Evolutionary conservation across 768 basidiomycete genomes (phyloP), one percentile per base, ranked within the genome.

Genomic region (Lactifluus hygrophoroides): DNA sequence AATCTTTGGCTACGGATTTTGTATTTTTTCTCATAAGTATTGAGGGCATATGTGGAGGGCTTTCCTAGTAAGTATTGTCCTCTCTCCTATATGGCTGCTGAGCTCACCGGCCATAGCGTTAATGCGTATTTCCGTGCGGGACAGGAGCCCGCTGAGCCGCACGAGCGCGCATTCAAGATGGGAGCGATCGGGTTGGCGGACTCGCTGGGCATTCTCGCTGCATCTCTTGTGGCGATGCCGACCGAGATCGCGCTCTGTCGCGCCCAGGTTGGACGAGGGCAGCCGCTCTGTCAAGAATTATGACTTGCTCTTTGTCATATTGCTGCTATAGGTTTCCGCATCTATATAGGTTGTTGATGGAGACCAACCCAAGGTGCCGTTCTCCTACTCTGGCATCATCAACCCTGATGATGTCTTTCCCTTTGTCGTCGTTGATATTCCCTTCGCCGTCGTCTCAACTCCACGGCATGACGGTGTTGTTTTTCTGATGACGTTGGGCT

Each of bases 1-100:
- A 75, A 6, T 64, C 71, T 8, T 69, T 65, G 5, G 63, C 74
- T 35, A 82, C 92, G 61, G 66, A 76, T 16, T 66, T 84, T 21
- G 86, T 91, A 3, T 90, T 93, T 67, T 37, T 81, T 11, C 78
- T 96, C 46, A 85, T 99, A 65, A 83, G 87, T 62, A 60, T 91
- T 8, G 95, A 99, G 69, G 95, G 95, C 3, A 76, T 96, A 44
- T 95, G 92, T 63, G 95, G 95, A 30, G 95, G 95, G 5, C 76
- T 88, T 11, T 92, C 91, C 16, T 97, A 96, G 90, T 91, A 66
- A 69, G 88, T 77, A n/a, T 28, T 51, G 47, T 57, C 8, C 11
- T 21, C 58, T 3, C 57, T 58, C 62, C 45, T 28, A 48, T 1
- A 13, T 23, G 14, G n/a, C 32, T 35, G 17, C 17, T 17, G 34